Conservation (phyloP, 1,139 yeast genomes). For the Scheffersomyces segobiensis region DNA sequence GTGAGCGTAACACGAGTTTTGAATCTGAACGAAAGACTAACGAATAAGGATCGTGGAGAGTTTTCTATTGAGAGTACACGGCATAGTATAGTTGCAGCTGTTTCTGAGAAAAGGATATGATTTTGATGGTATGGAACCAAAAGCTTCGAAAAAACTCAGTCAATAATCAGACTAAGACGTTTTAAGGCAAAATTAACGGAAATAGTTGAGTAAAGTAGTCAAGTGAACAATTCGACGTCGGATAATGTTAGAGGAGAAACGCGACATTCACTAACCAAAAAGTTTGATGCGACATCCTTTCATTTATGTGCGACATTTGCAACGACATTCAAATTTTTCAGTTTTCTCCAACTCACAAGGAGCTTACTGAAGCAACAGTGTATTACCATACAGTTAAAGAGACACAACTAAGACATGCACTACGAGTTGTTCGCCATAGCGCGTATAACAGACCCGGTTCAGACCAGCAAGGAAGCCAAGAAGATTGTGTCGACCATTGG, state of each 20-base stretch:
- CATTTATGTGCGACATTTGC: neutral
- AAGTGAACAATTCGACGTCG: neutral
- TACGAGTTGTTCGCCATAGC: slow-evolving; percentile 91
- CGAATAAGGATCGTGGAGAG: neutral
- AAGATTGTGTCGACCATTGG: slow-evolving; percentile 82
- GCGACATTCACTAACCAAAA: neutral
- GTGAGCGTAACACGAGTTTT: neutral
- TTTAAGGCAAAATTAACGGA: neutral
- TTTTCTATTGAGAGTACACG: neutral
- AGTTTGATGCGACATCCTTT: neutral
- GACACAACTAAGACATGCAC: slow-evolving; percentile 55
- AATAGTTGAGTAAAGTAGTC: neutral
- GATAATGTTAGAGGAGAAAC: neutral
- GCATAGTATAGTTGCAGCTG: neutral
- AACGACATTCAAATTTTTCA: neutral
- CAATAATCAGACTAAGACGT: neutral
- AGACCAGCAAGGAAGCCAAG: slow-evolving; percentile 62
- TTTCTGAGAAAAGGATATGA: neutral
- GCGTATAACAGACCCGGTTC: slow-evolving; percentile 63
- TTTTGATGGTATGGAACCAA: neutral
- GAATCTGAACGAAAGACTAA: too few species aligned
- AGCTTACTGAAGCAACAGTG: neutral
- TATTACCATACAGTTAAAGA: neutral
- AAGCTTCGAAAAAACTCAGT: neutral
- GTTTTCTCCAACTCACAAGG: neutral